phyloP scores from a whole-genome alignment of 1,284 basidiomycete genomes.

The Polyporus tsugae region DNA sequence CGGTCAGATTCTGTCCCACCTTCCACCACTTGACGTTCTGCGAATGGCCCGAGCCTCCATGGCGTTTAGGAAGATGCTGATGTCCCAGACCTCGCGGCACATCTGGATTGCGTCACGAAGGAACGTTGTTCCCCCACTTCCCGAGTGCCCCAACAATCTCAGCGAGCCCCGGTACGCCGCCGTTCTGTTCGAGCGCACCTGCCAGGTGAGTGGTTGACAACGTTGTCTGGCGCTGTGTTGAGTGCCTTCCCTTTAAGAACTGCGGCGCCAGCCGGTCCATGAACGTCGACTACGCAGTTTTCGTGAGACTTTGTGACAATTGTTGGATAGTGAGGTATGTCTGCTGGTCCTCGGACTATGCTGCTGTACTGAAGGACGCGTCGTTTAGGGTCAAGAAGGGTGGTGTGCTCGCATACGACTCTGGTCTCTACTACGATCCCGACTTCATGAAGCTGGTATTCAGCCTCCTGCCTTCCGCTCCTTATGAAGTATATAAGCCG shows the following conservation, averaged over 20 bases:
- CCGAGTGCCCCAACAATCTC: background rate
- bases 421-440: background rate
- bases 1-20: background rate
- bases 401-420: background rate
- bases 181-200: background rate
- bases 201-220: background rate
- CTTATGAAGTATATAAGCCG: background rate
- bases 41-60: background rate
- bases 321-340: background rate
- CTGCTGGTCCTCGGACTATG: background rate
- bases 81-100: conserved; percentile 3
- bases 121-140: background rate
- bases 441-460: background rate
- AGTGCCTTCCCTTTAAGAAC: background rate
- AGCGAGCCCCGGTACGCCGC: conserved; percentile 2
- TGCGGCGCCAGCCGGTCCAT: background rate
- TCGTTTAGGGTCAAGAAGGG: background rate
- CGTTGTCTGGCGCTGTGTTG: background rate
- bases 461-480: background rate
- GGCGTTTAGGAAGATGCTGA: conserved; percentile 1
- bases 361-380: background rate
- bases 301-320: background rate
- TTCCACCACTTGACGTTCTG: background rate
- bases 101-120: background rate
- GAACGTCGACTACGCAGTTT: conserved; percentile 3